Conservation (phyloP, 768 basidiomycete genomes). For the Russula lepida region DNA sequence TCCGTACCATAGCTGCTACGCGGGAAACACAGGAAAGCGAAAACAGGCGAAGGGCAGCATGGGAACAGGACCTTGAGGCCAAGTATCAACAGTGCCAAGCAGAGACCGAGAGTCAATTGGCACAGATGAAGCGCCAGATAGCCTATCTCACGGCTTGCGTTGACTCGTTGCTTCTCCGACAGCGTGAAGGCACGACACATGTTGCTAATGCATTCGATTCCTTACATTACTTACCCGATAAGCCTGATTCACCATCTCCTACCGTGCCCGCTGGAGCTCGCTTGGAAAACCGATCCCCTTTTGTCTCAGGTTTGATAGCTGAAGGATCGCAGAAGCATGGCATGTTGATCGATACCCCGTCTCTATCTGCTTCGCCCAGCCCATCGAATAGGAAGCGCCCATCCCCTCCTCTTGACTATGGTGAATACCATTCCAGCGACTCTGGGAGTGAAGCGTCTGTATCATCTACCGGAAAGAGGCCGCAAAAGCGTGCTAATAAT, state of each 20-base stretch:
- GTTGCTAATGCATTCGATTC: neutral
- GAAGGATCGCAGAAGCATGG: neutral
- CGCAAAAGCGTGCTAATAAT: conserved; percentile 43
- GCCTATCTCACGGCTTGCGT: conserved; percentile 37
- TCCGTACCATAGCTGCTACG: conserved; percentile 48
- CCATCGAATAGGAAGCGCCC: conserved; percentile 27
- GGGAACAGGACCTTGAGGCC: conserved; percentile 67
- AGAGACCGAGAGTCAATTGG: conserved; percentile 49
- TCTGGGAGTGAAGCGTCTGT: conserved; percentile 33
- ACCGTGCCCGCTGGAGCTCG: neutral
- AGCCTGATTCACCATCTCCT: neutral
- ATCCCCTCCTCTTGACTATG: neutral
- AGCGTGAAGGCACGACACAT: neutral
- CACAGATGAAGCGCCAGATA: conserved; percentile 48
- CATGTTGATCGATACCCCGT: conserved; percentile 27
- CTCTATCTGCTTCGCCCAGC: conserved; percentile 28
- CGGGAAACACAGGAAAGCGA: conserved; percentile 56
- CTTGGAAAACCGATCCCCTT: neutral
- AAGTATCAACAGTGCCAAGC: conserved; percentile 46
- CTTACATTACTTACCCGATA: neutral
- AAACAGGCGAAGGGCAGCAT: conserved; percentile 46
- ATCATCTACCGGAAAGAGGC: conserved; percentile 26
- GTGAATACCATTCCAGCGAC: conserved; percentile 19
- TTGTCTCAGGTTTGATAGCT: neutral
- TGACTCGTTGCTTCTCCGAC: conserved; percentile 12